These are phyloP conservation scores for Trichophyton benhamiae DNA, from an alignment of 2,329 filamentous ascomycete genomes.

Conservation along the genomic window DNA sequence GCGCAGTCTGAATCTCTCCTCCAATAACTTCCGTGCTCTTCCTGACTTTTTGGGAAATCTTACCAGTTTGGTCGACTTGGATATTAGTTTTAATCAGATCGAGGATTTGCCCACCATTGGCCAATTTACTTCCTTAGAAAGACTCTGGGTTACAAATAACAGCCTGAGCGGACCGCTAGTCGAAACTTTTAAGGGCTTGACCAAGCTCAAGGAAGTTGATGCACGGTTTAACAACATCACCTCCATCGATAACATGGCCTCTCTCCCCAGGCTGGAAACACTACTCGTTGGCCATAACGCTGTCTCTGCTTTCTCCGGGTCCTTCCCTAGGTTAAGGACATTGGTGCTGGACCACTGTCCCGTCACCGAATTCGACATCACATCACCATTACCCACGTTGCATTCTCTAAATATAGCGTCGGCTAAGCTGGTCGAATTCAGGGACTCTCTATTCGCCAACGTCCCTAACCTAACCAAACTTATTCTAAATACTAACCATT, in stretches of 20 bases:
- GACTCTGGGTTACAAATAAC: conserved; percentile 93
- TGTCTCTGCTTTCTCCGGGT: conserved; percentile 77
- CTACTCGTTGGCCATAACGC: conserved; percentile 85
- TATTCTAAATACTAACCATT: conserved; percentile 87
- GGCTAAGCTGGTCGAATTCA: conserved; percentile 77
- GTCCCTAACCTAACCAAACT: conserved; percentile 78
- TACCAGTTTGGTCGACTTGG: conserved; percentile 74
- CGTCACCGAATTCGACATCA: conserved; percentile 83
- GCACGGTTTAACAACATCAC: conserved; percentile 85
- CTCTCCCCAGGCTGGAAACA: conserved; percentile 75
- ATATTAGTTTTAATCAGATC: conserved; percentile 94
- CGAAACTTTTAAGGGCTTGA: conserved; percentile 56
- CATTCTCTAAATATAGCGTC: conserved; percentile 82
- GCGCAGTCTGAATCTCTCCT: conserved; percentile 79
- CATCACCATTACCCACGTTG: conserved; percentile 62
- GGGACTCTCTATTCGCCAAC: conserved; percentile 75
- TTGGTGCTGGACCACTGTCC: conserved; percentile 90
- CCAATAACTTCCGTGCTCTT: conserved; percentile 77
- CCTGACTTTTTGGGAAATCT: conserved; percentile 75
- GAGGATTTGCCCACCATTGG: conserved; percentile 67
- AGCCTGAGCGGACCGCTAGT: conserved; percentile 65
- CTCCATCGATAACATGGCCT: conserved; percentile 75
- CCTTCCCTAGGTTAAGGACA: conserved; percentile 72
- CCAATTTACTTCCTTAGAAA: conserved; percentile 64
- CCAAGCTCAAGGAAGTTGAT: conserved; percentile 76